Base-by-base conservation (phyloP, 176 grass and related monocot species). In the Triticum urartu region DNA sequence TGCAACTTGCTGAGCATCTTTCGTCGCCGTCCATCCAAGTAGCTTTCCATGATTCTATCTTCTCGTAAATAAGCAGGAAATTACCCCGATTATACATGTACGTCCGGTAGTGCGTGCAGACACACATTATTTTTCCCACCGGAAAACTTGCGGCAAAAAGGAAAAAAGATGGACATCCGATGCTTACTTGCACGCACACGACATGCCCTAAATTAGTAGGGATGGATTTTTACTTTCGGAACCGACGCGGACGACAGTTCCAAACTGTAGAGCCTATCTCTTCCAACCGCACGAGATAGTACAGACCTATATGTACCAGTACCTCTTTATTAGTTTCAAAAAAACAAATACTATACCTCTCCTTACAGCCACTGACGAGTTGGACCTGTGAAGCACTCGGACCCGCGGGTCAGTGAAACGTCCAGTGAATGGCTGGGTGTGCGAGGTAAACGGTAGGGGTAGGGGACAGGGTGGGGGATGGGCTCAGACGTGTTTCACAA, bases 401-500 rank as follows among this genome's bases (percentile, higher is more conserved):
- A 4, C 70, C 70, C 21, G 0, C 10, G 0, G 28, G 50, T 77
- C 88, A 9, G 70, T 2, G 0, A 6, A 0, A 0, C 0, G 0
- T 5, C 6, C 0, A 15, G 17, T 26, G 17, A 11, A 34, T 1
- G 6, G 6, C 22, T 47, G 24, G 63, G 25, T 33, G 35, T 10
- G 3, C 13, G 24, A 1, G 22, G 32, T 1, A 5, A 52, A 52
- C 14, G 45, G 3, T 68, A 48, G 38, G 25, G 70, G 77, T 50
- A 33, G n/a, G 58, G 82, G 47, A 26, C 72, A 64, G 26, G 76
- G 68, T 50, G 9, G 26, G 68, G 88, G 42, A 60, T 36, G 75
- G 52, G 72, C 38, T 61, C 72, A 72, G 18, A 83, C 88, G 88
- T 90, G 84, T 82, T 72, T 86, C 79, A 72, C 88, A 86, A 77